A percentile compares a stretch with the other conserved stretches of the same genome.
phyloP scores from a whole-genome alignment of 2,329 filamentous ascomycete species.

The Penicillium sp. region DNA sequence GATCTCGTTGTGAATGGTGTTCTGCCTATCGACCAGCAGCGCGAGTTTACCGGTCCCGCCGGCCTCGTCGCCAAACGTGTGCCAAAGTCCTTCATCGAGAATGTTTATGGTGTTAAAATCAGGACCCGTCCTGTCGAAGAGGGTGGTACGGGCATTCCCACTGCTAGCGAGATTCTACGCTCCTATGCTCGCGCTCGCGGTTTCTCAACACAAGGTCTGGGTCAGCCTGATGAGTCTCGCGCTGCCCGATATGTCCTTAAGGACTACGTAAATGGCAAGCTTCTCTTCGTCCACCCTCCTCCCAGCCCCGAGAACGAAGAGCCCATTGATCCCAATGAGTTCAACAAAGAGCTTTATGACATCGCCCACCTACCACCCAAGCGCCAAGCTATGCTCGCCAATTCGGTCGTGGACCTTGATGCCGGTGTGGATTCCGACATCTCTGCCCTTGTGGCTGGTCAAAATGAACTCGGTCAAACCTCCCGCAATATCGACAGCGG shows the following conservation, averaged over 20 bases:
- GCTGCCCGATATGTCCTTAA: conserved; percentile 90
- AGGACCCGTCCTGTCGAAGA: conserved; percentile 80
- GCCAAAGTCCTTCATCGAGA: conserved; percentile 85
- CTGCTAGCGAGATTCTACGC: conserved; percentile 79
- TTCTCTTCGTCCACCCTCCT: conserved; percentile 89
- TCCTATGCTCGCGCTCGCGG: conserved; percentile 89
- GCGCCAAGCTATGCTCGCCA: conserved; percentile 65
- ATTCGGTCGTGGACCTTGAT: conserved; percentile 51
- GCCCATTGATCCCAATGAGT: conserved; percentile 70
- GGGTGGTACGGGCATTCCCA: conserved; percentile 86
- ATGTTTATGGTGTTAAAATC: conserved; percentile 92
- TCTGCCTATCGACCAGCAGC: conserved; percentile 92
- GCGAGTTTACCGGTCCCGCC: conserved; percentile 87
- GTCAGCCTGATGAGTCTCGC: conserved; percentile 90
- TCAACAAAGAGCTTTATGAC: conserved; percentile 91
- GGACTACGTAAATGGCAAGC: conserved; percentile 95
- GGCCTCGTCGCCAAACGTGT: conserved; percentile 82
- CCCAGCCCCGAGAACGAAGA: conserved; percentile 53
- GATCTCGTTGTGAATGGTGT: conserved; percentile 95
- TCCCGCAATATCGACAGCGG: conserved; percentile 78
- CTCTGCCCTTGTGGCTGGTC: conserved; percentile 29
- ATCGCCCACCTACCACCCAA: conserved; percentile 79
- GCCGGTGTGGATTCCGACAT: conserved; percentile 39
- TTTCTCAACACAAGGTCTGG: conserved; percentile 85
- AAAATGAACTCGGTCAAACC: conserved; percentile 66